Evolutionary conservation across 176 grass and related monocot species (phyloP).

Genomic region (Phoenix dactylifera): DNA sequence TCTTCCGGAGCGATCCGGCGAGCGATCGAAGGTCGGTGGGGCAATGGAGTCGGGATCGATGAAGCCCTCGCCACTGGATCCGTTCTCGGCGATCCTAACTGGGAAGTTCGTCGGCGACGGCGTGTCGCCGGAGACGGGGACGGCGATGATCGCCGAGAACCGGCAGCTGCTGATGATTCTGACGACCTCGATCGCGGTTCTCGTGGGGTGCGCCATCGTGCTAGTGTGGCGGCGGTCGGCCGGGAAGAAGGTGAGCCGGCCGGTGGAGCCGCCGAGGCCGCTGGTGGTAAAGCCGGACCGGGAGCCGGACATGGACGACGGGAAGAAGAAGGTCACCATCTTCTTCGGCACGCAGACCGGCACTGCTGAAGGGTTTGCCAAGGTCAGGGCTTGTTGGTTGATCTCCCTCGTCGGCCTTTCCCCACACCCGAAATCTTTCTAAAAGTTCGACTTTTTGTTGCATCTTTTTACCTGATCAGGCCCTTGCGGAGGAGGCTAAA

Average conservation of each 20-base stretch:
- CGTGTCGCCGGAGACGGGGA: background rate
- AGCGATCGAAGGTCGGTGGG: background rate
- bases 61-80: slow-evolving; percentile 58
- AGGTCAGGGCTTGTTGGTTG: slow-evolving; percentile 6
- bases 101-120: slow-evolving; percentile 16
- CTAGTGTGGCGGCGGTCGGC: slow-evolving; percentile 42
- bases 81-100: slow-evolving; percentile 58
- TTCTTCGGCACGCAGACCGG: slow-evolving; percentile 94
- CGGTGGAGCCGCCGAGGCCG: background rate
- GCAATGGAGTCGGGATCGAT: slow-evolving; percentile 44
- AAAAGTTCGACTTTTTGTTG: background rate
- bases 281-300: slow-evolving; percentile 22
- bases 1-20: too few species aligned
- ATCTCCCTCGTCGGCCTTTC: background rate
- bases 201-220: slow-evolving; percentile 53
- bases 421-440: background rate
- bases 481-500: slow-evolving; percentile 71
- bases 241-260: background rate
- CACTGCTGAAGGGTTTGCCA: slow-evolving; percentile 64
- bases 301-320: slow-evolving; percentile 37
- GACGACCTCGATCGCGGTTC: slow-evolving; percentile 34
- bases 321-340: slow-evolving; percentile 60
- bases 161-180: slow-evolving; percentile 30
- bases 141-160: slow-evolving; percentile 25
- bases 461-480: slow-evolving; percentile 19